A percentile compares a stretch with the other conserved stretches of the same genome.
Evolutionary conservation across 2,329 filamentous ascomycete species (phyloP).

Genomic region (Sporothrix pseudoabietina): DNA sequence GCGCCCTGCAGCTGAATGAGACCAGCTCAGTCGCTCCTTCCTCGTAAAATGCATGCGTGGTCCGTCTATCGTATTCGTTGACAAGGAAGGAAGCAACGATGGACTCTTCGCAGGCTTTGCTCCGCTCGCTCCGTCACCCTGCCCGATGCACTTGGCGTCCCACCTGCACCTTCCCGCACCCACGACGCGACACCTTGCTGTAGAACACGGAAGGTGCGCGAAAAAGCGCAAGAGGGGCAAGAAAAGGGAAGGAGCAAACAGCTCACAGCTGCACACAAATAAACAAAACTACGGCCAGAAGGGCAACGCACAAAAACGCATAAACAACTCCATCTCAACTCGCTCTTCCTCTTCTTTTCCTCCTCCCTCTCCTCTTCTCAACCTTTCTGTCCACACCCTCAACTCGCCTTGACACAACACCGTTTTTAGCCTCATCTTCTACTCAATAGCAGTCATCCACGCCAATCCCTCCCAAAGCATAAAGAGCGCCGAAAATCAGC

Average conservation of each 20-base stretch:
- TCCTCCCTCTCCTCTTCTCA: neutral
- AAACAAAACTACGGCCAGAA: slow-evolving; percentile 27
- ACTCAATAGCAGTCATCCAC: neutral
- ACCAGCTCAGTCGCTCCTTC: neutral
- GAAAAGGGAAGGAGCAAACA: slow-evolving; percentile 26
- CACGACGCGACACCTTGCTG: slow-evolving; percentile 15
- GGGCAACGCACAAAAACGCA: slow-evolving; percentile 21
- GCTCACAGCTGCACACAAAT: neutral
- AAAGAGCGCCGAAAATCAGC: slow-evolving; percentile 30
- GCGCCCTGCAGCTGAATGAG: neutral
- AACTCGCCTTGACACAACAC: neutral
- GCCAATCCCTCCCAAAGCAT: slow-evolving; percentile 22
- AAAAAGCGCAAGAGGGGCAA: slow-evolving; percentile 20
- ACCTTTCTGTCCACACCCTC: neutral
- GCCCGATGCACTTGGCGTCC: neutral
- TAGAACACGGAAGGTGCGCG: slow-evolving; percentile 29
- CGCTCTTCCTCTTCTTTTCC: neutral
- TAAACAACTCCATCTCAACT: slow-evolving; percentile 17
- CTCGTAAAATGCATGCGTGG: neutral
- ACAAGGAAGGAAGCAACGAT: neutral
- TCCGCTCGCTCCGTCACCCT: neutral
- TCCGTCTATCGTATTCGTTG: neutral
- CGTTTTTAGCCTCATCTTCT: slow-evolving; percentile 23
- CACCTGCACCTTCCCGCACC: slow-evolving; percentile 24
- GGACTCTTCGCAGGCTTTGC: neutral